Percentiles rank a stretch among this genome's conserved stretches.
These are phyloP conservation scores for Plasmodium cynomolgi DNA, from an alignment of 169 alveolate species.

Conservation along the genomic window DNA sequence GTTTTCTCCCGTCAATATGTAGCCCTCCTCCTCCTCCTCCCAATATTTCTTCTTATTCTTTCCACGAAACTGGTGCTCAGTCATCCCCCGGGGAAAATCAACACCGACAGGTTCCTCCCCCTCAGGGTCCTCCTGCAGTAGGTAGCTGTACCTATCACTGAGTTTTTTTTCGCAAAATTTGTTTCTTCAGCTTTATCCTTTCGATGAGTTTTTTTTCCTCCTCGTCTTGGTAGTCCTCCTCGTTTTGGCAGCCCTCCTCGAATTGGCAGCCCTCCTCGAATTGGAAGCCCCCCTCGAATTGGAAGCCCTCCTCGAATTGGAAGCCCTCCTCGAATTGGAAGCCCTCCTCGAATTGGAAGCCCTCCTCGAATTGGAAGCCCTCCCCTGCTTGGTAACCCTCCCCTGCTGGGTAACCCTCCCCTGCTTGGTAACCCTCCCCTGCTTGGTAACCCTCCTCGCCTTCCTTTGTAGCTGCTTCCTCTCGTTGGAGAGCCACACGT, in stretches of 20 bases:
- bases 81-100: not conserved
- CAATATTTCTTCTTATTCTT: not conserved
- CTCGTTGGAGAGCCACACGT: not conserved
- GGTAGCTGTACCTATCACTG: not conserved
- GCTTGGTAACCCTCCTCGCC: not conserved
- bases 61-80: not conserved
- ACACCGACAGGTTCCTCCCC: not conserved
- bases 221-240: slow-evolving; percentile 8
- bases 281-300: not conserved
- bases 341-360: too few relatives aligned
- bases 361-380: too few relatives aligned
- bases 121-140: not conserved
- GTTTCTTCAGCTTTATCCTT: slow-evolving; percentile 63
- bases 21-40: not conserved
- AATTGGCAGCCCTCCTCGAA: not conserved
- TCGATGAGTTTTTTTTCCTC: slow-evolving; percentile 70
- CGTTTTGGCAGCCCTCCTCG: not conserved
- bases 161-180: slow-evolving; percentile 48
- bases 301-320: not conserved
- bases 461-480: not conserved
- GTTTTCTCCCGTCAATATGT: not conserved
- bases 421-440: too few relatives aligned
- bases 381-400: too few relatives aligned
- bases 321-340: not conserved
- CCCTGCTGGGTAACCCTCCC: too few relatives aligned